Evolutionary conservation across 371 early-diverging fungal genomes (phyloP), one percentile per base, ranked within the genome.

Genomic region (Rhizopus arrhizus): DNA sequence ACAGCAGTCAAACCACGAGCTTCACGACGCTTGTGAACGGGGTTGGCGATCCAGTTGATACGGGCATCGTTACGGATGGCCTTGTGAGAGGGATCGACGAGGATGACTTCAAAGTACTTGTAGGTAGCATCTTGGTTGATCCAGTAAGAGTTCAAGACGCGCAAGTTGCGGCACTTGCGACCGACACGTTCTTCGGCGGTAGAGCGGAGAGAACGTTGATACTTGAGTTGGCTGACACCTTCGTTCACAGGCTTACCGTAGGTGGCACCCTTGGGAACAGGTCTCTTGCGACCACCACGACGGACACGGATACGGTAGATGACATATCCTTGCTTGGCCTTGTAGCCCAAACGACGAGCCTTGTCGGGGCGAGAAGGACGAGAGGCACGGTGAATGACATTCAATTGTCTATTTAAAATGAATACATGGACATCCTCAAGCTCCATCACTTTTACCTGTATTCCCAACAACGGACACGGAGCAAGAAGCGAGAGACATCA

Each of bases 101-200:
- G 86, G 80, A 99, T 98, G 73, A 97, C 95, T 83, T 99, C 99
- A 81, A 80, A 99, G 90, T 91, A 96, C 88, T 99, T 98, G 91
- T 91, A 98, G 74, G 94, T 92, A 63, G 95, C 82, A 81, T 99
- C 99, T 85, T 93, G 89, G 91, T 96, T 95, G 62, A 99, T 91
- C 98, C 98, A 97, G 93, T 99, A 99, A 56, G 94, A 93, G 91
- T 95, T 97, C 59, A 99, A 85, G 53, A 99, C 95, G 63, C 99
- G 90, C 69, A 98, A 81, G 88, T 94, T 94, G 58, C 85, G 86
- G 82, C 94, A 94, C 77, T 89, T 90, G 77, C 91, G 88, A 64
- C 97, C 99, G 49, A 96, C 96, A 80, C 95, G 92, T 80, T 94
- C 92, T 86, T 99, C 99, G 61, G 97, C 98, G 50, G 88, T 86